These are phyloP conservation scores for Quercus mongolica DNA, from an alignment of 306 rosid genomes.

Conservation along the genomic window DNA sequence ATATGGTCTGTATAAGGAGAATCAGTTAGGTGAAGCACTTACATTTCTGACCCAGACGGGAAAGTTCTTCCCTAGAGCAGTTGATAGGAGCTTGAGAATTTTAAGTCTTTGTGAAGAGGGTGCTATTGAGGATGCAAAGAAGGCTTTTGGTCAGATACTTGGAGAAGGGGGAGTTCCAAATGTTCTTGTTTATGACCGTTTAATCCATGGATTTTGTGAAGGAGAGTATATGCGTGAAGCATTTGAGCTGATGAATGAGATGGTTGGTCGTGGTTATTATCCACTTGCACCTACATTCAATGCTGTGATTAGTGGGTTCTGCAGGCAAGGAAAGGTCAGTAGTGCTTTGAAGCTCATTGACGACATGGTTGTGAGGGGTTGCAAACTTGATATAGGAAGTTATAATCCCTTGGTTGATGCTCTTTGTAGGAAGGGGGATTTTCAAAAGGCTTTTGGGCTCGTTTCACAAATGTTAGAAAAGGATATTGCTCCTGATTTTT, in stretches of 20 bases:
- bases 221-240: slow-evolving; percentile 52
- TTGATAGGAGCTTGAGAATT: slow-evolving; percentile 54
- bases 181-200: slow-evolving; percentile 47
- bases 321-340: slow-evolving; percentile 47
- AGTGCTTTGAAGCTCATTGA: slow-evolving; percentile 55
- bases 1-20: slow-evolving; percentile 62
- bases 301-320: slow-evolving; percentile 50
- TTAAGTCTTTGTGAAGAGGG: slow-evolving; percentile 43
- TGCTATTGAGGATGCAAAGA: slow-evolving; percentile 48
- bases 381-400: slow-evolving; percentile 39
- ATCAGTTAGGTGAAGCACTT: slow-evolving; percentile 43
- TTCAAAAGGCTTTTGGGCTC: slow-evolving; percentile 47
- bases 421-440: slow-evolving; percentile 45
- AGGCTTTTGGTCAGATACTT: slow-evolving; percentile 48
- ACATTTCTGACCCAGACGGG: slow-evolving; percentile 51
- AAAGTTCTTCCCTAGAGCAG: slow-evolving; percentile 64
- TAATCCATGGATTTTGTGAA: slow-evolving; percentile 44
- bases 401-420: slow-evolving; percentile 43
- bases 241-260: slow-evolving; percentile 57
- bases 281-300: slow-evolving; percentile 62
- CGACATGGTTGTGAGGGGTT: slow-evolving; percentile 60
- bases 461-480: slow-evolving; percentile 47
- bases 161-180: slow-evolving; percentile 58
- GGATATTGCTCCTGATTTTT: slow-evolving; percentile 46
- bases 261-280: slow-evolving; percentile 48